These are phyloP conservation scores for Setaria viridis DNA, from an alignment of 202 grass and related monocot genomes.

Conservation along the genomic window DNA sequence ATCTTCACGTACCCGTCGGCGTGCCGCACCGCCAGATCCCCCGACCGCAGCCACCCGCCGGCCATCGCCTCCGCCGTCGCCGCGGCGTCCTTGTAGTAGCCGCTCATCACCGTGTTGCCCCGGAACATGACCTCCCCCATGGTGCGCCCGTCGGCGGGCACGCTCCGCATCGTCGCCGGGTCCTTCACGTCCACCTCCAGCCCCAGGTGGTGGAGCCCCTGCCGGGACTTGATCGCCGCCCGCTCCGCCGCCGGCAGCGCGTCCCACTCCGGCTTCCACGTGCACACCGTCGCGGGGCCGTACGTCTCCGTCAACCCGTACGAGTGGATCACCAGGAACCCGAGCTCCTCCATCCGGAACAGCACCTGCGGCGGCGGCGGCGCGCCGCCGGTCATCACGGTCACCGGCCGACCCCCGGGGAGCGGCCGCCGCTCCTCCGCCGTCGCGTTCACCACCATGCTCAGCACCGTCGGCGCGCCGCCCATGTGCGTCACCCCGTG, in stretches of 20 bases:
- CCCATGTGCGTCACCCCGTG: constrained; percentile 75
- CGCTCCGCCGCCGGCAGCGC: constrained; percentile 56
- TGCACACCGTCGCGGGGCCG: constrained; percentile 63
- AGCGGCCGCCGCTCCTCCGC: constrained; percentile 45
- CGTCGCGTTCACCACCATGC: constrained; percentile 69
- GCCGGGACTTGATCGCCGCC: constrained; percentile 68
- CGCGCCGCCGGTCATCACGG: constrained; percentile 68
- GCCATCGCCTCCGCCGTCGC: constrained; percentile 61
- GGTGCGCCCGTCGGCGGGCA: constrained; percentile 65
- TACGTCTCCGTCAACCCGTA: constrained; percentile 92
- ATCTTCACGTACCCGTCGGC: constrained; percentile 82
- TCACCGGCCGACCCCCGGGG: constrained; percentile 33
- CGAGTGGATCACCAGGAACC: constrained; percentile 68
- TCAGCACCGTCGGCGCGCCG: constrained; percentile 69
- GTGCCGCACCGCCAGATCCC: constrained; percentile 67
- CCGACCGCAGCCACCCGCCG: constrained; percentile 77
- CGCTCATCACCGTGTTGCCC: constrained; percentile 87
- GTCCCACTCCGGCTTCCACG: constrained; percentile 88
- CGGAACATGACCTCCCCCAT: constrained; percentile 83
- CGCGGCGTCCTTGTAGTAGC: constrained; percentile 74
- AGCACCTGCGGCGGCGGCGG: constrained; percentile 68
- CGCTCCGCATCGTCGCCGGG: constrained; percentile 61
- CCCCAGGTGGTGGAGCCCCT: constrained; percentile 70
- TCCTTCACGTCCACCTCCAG: constrained; percentile 80
- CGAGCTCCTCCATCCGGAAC: constrained; percentile 68